Conservation (phyloP, 2,329 filamentous ascomycete genomes). For the Epichloe festucae region DNA sequence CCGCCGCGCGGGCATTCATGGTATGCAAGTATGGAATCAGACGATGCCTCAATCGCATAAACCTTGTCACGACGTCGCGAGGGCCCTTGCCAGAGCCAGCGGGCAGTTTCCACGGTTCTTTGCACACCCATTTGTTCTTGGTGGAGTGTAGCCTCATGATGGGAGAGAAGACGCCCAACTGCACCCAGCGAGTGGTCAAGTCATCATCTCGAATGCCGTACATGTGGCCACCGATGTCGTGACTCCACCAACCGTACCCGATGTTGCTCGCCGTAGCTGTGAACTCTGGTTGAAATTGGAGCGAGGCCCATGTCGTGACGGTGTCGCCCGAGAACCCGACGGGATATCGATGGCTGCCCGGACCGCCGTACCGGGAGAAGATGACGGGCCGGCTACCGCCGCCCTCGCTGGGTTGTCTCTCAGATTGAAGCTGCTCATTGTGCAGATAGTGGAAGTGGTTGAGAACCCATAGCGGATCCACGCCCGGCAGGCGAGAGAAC, state of each 20-base stretch:
- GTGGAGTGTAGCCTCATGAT: constrained; percentile 48
- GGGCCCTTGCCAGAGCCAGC: constrained; percentile 30
- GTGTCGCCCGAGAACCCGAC: constrained; percentile 53
- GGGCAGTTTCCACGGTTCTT: constrained; percentile 44
- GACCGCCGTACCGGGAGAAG: constrained; percentile 49
- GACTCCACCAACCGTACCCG: constrained; percentile 56
- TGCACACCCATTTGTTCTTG: constrained; percentile 42
- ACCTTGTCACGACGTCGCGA: constrained; percentile 31
- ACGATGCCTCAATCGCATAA: constrained; percentile 41
- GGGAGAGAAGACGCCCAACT: constrained; percentile 48
- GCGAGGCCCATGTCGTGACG: constrained; percentile 44
- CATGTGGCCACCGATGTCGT: constrained; percentile 55
- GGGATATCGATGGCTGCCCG: constrained; percentile 50
- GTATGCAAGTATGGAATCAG: constrained; percentile 49
- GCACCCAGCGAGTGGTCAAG: constrained; percentile 46
- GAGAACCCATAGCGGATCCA: constrained; percentile 51
- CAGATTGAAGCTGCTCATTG: constrained; percentile 23
- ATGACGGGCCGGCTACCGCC: constrained; percentile 29
- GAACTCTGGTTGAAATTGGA: constrained; percentile 53
- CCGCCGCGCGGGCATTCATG: constrained; percentile 35
- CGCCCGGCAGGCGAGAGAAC: constrained; percentile 38
- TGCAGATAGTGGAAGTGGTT: constrained; percentile 54
- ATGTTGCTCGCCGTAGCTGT: constrained; percentile 54
- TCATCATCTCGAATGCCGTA: constrained; percentile 43
- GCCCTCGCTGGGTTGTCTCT: constrained; percentile 12